Evolutionary conservation across 768 basidiomycete genomes (phyloP).

Genomic region (Lactarius trivialis): DNA sequence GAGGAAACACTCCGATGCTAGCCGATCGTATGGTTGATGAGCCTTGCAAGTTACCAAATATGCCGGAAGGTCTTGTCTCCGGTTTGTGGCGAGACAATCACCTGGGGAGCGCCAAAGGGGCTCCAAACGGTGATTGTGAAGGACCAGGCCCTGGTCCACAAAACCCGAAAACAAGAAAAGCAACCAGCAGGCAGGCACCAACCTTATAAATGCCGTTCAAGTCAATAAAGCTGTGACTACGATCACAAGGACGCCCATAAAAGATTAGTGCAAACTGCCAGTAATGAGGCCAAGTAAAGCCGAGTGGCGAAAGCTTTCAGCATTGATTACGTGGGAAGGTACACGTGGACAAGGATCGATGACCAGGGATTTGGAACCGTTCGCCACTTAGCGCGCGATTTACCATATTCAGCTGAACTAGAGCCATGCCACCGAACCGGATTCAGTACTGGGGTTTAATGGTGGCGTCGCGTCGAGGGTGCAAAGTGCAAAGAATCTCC

Average conservation of each 20-base stretch:
- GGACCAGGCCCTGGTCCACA: conserved; percentile 12
- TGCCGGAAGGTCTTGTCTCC: conserved; percentile 7
- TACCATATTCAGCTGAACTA: not conserved
- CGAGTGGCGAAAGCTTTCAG: conserved; percentile 13
- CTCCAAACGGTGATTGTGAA: conserved; percentile 15
- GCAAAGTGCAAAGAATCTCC: not conserved
- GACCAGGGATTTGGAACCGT: not conserved
- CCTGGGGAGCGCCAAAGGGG: conserved; percentile 13
- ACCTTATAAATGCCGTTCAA: conserved; percentile 20
- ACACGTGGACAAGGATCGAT: conserved; percentile 4
- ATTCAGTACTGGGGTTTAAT: not conserved
- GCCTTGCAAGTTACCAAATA: conserved; percentile 2
- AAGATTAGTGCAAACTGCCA: conserved; percentile 13
- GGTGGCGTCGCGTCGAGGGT: not conserved
- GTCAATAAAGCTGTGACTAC: conserved; percentile 12
- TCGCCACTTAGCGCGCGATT: not conserved
- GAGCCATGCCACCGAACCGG: not conserved
- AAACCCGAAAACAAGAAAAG: conserved; percentile 1
- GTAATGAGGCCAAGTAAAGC: conserved; percentile 4
- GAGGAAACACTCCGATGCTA: conserved; percentile 12
- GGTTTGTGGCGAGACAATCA: conserved; percentile 20
- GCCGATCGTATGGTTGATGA: conserved; percentile 11
- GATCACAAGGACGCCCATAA: conserved; percentile 21
- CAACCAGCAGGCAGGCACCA: conserved; percentile 14
- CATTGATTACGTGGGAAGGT: conserved; percentile 15